Conservation (phyloP, 2,329 filamentous ascomycete species). For the Conoideocrella luteorostrata region DNA sequence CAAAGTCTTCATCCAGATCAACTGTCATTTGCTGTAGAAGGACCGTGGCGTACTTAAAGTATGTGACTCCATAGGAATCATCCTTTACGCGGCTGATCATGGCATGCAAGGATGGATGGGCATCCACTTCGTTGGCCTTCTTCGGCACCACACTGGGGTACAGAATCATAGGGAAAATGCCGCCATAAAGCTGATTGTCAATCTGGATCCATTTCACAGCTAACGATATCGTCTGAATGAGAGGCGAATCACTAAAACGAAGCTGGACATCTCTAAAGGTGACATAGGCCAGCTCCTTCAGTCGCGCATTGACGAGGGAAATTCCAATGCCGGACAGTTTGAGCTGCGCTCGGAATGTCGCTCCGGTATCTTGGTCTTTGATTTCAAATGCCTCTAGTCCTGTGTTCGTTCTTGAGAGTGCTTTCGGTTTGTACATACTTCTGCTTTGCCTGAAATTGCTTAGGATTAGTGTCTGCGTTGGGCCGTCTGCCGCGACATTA, state of each 20-base stretch:
- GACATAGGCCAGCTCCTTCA: slow-evolving; percentile 88
- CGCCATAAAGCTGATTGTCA: slow-evolving; percentile 96
- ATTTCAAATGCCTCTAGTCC: slow-evolving; percentile 71
- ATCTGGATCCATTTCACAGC: slow-evolving; percentile 99
- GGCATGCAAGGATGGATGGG: slow-evolving; percentile 87
- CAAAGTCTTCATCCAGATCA: slow-evolving; percentile 96
- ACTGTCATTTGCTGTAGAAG: slow-evolving; percentile 96
- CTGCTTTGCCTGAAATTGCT: slow-evolving; percentile 91
- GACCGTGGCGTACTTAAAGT: slow-evolving; percentile 96
- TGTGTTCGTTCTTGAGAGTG: slow-evolving; percentile 39
- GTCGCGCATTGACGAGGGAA: slow-evolving; percentile 85
- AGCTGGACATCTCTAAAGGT: slow-evolving; percentile 88
- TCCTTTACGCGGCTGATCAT: slow-evolving; percentile 95
- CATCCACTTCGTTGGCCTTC: slow-evolving; percentile 91
- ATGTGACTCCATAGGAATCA: slow-evolving; percentile 93
- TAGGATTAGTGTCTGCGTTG: slow-evolving; percentile 87
- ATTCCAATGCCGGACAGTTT: slow-evolving; percentile 86
- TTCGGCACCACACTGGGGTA: slow-evolving; percentile 98
- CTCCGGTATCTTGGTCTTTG: slow-evolving; percentile 81
- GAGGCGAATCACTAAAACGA: slow-evolving; percentile 84
- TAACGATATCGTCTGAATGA: slow-evolving; percentile 86
- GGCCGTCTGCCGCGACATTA: slow-evolving; percentile 90
- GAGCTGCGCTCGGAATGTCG: slow-evolving; percentile 84
- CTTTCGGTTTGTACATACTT: slow-evolving; percentile 72
- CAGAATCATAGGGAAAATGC: slow-evolving; percentile 93